Conservation (phyloP, 1,139 yeast species). For the Hansenula lynferdii region DNA sequence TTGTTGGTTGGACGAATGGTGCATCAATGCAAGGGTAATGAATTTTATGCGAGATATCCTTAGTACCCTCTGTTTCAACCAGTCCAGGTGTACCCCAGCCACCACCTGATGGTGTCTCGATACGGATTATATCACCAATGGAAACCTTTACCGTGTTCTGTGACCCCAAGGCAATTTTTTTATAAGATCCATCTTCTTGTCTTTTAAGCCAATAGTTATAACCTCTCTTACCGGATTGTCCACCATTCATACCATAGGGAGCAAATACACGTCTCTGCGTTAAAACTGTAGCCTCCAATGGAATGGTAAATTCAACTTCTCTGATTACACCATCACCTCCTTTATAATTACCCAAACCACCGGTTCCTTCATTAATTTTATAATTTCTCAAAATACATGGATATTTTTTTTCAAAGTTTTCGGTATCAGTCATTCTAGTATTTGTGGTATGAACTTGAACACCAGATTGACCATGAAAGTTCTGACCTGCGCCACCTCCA, state of each 20-base stretch:
- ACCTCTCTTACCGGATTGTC: constrained; percentile 55
- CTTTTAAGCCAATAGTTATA: constrained; percentile 48
- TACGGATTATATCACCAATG: constrained; percentile 52
- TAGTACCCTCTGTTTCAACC: no score
- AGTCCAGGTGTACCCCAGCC: no score
- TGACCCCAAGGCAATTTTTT: constrained; percentile 53
- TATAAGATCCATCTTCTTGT: constrained; percentile 23
- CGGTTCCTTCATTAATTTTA: constrained; percentile 47
- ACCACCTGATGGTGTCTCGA: constrained; percentile 54
- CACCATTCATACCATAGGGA: constrained; percentile 62
- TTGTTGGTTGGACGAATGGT: not conserved
- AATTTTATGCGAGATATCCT: no score
- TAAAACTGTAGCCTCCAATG: constrained; percentile 52
- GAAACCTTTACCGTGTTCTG: constrained; percentile 32
- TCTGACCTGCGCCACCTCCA: constrained; percentile 64
- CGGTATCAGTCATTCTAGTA: constrained; percentile 67
- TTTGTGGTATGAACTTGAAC: constrained; percentile 72
- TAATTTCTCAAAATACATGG: constrained; percentile 59
- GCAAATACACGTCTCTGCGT: constrained; percentile 56
- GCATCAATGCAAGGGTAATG: constrained; percentile 4
- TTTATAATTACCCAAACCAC: constrained; percentile 48
- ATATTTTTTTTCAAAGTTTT: constrained; percentile 59
- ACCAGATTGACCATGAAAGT: constrained; percentile 59
- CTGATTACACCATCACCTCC: constrained; percentile 67
- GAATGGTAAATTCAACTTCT: constrained; percentile 53